phyloP scores from a whole-genome alignment of 495 filamentous ascomycete genomes.

The Tetracladium setigerum region DNA sequence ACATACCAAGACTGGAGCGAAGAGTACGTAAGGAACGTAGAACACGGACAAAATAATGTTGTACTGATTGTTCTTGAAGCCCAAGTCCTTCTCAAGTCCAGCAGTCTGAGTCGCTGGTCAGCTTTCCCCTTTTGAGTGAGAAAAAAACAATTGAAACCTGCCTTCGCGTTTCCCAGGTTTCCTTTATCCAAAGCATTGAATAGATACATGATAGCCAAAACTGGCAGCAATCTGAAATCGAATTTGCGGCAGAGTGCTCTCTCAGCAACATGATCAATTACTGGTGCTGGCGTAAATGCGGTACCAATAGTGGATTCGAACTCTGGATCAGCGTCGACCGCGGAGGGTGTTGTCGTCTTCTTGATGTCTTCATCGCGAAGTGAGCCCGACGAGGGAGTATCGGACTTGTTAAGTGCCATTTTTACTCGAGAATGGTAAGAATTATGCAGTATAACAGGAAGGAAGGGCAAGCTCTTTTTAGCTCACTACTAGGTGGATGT shows the following conservation, averaged over 20 bases:
- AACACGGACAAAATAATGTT: slow-evolving; percentile 67
- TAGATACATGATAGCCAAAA: slow-evolving; percentile 59
- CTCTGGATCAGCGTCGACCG: background rate
- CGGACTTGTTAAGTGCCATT: too few species aligned
- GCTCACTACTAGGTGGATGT: too few species aligned
- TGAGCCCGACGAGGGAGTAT: too few species aligned
- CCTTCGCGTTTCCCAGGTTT: slow-evolving; percentile 66
- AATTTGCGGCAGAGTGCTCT: slow-evolving; percentile 56
- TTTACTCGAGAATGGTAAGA: too few species aligned
- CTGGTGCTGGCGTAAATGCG: slow-evolving; percentile 2
- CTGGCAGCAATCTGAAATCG: slow-evolving; percentile 53
- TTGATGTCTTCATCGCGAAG: too few species aligned
- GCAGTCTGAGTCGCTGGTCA: background rate
- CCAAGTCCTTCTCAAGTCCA: slow-evolving; percentile 33
- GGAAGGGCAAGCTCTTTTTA: too few species aligned
- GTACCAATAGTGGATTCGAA: background rate
- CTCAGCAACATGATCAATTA: slow-evolving; percentile 39
- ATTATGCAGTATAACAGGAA: too few species aligned
- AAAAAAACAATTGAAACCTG: too few species aligned
- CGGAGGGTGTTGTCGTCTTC: too few species aligned
- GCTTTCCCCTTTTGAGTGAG: too few species aligned
- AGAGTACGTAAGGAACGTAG: slow-evolving; percentile 56
- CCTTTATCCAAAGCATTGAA: slow-evolving; percentile 62
- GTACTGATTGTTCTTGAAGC: slow-evolving; percentile 57
- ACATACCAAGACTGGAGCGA: background rate